Evolutionary conservation across 1,139 yeast species (phyloP).

Genomic region (Taiozyma sp.): DNA sequence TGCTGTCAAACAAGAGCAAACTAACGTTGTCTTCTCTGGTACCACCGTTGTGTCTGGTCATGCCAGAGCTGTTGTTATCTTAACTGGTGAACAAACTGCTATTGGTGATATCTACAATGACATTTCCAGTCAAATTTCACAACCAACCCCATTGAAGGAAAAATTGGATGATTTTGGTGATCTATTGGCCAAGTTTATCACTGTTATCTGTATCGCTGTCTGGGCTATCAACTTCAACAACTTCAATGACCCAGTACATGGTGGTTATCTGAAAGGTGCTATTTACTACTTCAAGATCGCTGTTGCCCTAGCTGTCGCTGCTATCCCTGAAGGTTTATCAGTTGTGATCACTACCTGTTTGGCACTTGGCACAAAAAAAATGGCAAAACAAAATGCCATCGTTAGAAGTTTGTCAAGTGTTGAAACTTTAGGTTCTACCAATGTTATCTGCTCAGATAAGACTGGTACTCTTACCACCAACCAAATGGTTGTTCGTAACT

Average conservation of each 20-base stretch:
- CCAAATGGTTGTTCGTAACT: constrained; percentile 63
- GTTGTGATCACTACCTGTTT: constrained; percentile 80
- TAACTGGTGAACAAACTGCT: constrained; percentile 70
- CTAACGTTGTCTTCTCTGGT: constrained; percentile 43
- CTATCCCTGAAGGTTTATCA: constrained; percentile 78
- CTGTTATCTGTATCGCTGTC: constrained; percentile 69
- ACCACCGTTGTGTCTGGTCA: constrained; percentile 75
- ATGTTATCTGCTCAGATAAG: constrained; percentile 79
- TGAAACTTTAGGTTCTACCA: constrained; percentile 79
- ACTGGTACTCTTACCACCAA: constrained; percentile 83
- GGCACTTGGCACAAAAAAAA: constrained; percentile 81
- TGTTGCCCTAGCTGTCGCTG: constrained; percentile 74
- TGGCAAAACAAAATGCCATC: constrained; percentile 70
- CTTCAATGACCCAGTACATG: constrained; percentile 57
- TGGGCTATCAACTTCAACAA: constrained; percentile 73
- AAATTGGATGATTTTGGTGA: constrained; percentile 70
- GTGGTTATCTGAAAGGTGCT: constrained; percentile 35
- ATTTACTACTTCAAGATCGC: constrained; percentile 51
- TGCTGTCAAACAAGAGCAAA: constrained; percentile 28
- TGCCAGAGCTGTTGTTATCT: constrained; percentile 59
- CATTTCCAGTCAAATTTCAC: constrained; percentile 49
- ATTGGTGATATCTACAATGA: constrained; percentile 67
- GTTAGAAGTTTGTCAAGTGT: constrained; percentile 75
- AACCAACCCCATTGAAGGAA: constrained; percentile 66
- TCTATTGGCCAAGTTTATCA: constrained; percentile 65